phyloP scores from a whole-genome alignment of 2,329 filamentous ascomycete species.

The Colletotrichum paranaense region DNA sequence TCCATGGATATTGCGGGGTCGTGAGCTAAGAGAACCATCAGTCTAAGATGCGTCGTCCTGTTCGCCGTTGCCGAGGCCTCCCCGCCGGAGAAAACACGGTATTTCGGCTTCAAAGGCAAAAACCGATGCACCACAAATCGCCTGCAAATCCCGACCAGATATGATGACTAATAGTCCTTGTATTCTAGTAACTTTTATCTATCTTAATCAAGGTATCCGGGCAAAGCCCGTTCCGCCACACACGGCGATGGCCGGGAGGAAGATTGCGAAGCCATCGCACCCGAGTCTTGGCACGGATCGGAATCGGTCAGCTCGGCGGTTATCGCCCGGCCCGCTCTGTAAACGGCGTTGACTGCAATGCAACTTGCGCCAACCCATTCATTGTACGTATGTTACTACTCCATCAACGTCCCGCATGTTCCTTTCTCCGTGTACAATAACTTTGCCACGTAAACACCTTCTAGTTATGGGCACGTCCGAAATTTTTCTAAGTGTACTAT shows the following conservation, averaged over 20 bases:
- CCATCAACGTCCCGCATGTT: background rate
- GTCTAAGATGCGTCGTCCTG: conserved; percentile 1
- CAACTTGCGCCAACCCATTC: background rate
- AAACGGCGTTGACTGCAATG: background rate
- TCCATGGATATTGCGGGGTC: conserved; percentile 23
- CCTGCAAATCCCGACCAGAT: background rate
- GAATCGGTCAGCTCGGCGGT: background rate
- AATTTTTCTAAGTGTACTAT: background rate
- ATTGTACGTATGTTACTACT: background rate
- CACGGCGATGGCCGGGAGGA: background rate
- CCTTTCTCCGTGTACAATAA: background rate
- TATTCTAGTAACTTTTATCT: background rate
- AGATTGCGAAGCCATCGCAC: background rate
- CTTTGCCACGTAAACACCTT: background rate
- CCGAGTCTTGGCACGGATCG: background rate
- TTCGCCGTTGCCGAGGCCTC: conserved; percentile 14
- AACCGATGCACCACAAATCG: background rate
- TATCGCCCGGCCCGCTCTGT: background rate
- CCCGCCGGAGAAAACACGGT: conserved; percentile 33
- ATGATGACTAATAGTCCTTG: conserved; percentile 10
- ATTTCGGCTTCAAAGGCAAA: conserved; percentile 21
- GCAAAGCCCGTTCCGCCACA: background rate
- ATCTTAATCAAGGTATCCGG: background rate
- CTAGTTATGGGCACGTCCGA: background rate
- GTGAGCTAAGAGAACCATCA: conserved; percentile 29